Base-by-base conservation (phyloP, 108 stramenopile genomes). In the Stephanodiscus triporus region DNA sequence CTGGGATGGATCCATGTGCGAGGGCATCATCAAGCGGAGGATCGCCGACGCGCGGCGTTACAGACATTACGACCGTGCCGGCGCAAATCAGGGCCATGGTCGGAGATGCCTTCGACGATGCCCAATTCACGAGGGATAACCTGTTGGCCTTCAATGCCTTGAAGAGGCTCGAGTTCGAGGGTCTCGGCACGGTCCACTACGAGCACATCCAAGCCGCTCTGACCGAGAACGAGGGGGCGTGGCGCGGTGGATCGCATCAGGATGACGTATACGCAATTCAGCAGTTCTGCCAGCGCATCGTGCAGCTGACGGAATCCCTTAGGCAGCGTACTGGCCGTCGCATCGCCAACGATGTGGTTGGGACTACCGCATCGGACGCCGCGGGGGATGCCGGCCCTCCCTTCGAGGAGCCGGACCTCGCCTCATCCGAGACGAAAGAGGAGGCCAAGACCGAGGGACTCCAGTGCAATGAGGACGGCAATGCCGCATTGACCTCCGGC, bases 381-480 rank as follows among this genome's bases (percentile, higher is more conserved):
- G 26, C 24, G 24, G 23, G 14, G 24, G 19, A 20, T 53, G 20
- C 5, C 24, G 51, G 40, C 40, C 40, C 40, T 40, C 9, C 40
- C 40, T 11, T 40, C 47, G 79, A 80, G 45, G 73, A 74, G 59
- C 73, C 61, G 24, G 79, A 80, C 38, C 68, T 80, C 43, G 69
- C 72, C 54, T 49, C 68, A 29, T 34, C 38, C 45, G 73, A 80
- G 60, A 69, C 62, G 34, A 30, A 20, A 9, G 73, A 74, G 65
- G 68, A 70, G 49, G 79, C 79, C 43, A 47, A 73, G 32, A 26
- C 62, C 17, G 69, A 81, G 68, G 88, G 86, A 55, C 51, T 86
- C 64, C 70, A 64, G n/a, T 86, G 91, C 27, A 96, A 96, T 66
- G 81, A 84, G 61, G 53, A 81, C 56, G 95, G 91, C 49, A 96